phyloP scores from a whole-genome alignment of 129 eudicot genomes.

The Ambrosia trifida region DNA sequence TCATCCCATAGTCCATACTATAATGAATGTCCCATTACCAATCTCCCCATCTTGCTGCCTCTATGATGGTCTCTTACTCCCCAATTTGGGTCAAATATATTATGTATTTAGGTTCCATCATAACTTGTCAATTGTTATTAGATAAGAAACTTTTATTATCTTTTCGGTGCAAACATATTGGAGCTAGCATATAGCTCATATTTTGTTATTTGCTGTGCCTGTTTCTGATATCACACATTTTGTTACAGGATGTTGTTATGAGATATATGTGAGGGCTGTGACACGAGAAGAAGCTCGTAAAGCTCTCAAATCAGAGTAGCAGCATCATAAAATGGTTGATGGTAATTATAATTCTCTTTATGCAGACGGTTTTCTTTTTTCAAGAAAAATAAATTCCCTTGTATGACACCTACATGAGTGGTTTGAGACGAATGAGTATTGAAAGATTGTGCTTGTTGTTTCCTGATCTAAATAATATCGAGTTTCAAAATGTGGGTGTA shows the following conservation, averaged over 20 bases:
- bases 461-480: not conserved
- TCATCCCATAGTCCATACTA: not conserved
- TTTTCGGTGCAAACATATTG: not conserved
- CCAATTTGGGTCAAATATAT: not conserved
- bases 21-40: not conserved
- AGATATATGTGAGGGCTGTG: constrained; percentile 62
- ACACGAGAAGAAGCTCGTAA: constrained; percentile 66
- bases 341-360: constrained; percentile 1
- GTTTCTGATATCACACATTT: too few relatives aligned
- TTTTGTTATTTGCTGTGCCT: not conserved
- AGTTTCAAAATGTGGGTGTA: constrained; percentile 13
- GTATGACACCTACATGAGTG: constrained; percentile 23
- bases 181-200: not conserved
- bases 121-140: not conserved
- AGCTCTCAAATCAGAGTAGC: constrained; percentile 40
- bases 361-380: constrained; percentile 10
- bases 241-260: constrained; percentile 71
- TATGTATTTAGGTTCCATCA: not conserved
- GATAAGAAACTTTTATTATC: not conserved
- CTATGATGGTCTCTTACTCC: not conserved
- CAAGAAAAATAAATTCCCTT: constrained; percentile 14
- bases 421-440: constrained; percentile 10
- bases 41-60: not conserved
- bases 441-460: constrained; percentile 21
- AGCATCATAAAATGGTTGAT: constrained; percentile 29